Evolutionary conservation across 768 basidiomycete species (phyloP).

Genomic region (Neoboletus magnificus): DNA sequence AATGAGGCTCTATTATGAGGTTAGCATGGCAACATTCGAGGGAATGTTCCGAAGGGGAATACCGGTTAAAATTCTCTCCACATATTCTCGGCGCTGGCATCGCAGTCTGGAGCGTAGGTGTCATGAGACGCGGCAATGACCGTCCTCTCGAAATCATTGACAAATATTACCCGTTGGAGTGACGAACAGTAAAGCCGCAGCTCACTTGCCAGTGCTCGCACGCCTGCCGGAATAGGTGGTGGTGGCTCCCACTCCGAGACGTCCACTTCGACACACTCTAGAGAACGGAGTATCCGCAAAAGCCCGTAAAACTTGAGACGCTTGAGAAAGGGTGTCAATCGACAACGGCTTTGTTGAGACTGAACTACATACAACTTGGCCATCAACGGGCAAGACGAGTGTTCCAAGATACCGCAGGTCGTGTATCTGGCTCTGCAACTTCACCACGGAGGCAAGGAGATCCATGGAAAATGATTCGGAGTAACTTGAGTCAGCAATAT

Average conservation of each 20-base stretch:
- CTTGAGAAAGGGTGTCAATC: slow-evolving; percentile 32
- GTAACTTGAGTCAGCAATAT: slow-evolving; percentile 62
- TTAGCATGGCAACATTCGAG: neutral
- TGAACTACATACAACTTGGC: slow-evolving; percentile 24
- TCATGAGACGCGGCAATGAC: slow-evolving; percentile 39
- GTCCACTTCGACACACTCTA: slow-evolving; percentile 60
- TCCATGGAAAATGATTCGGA: slow-evolving; percentile 52
- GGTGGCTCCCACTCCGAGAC: slow-evolving; percentile 63
- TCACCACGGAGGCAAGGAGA: slow-evolving; percentile 43
- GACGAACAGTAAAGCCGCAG: slow-evolving; percentile 57
- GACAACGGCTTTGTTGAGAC: neutral
- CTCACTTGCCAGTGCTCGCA: slow-evolving; percentile 58
- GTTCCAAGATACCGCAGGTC: slow-evolving; percentile 61
- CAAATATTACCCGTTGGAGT: slow-evolving; percentile 53
- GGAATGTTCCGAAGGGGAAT: slow-evolving; percentile 8
- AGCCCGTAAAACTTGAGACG: slow-evolving; percentile 60
- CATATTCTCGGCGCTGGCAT: slow-evolving; percentile 19
- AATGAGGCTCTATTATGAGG: slow-evolving; percentile 2
- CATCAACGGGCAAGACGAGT: slow-evolving; percentile 58
- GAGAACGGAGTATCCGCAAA: slow-evolving; percentile 48
- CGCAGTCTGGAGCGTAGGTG: slow-evolving; percentile 26
- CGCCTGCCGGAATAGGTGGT: slow-evolving; percentile 48
- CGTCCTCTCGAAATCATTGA: slow-evolving; percentile 59
- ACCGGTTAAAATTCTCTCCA: slow-evolving; percentile 34
- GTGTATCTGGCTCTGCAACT: slow-evolving; percentile 29